Evolutionary conservation across 1,284 basidiomycete genomes (phyloP), one percentile per base, ranked within the genome.

Genomic region (Grifola frondosa): DNA sequence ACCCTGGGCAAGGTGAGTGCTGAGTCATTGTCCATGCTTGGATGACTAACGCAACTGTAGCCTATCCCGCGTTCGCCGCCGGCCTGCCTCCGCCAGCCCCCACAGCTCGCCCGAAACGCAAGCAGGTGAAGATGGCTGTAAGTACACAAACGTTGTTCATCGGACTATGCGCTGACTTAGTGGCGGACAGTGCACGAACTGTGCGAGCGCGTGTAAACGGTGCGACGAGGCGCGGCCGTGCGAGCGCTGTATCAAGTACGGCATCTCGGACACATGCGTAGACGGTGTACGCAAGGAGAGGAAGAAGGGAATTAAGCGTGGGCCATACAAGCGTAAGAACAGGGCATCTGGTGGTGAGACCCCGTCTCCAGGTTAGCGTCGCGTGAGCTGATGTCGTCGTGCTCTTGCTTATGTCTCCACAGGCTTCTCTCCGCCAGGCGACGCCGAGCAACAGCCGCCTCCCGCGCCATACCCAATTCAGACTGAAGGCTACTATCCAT

Each of bases 51-150:
- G 15, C 26, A 12, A 25, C 21, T 35, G 12, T 33, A 70, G 65
- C 61, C 30, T 69, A 68, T 53, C 64, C 62, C 30, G 58, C 60
- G 36, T 68, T 63, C 48, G 44, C 58, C 42, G 58, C 63, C 44
- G 46, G 56, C 39, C 19, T 55, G 9, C 51, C 47, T 17, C 42
- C 49, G 5, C 52, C 59, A 37, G 35, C 56, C 35, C 54, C 56
- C 21, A 37, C 55, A 6, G 63, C 64, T 31, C 72, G 70, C 38
- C 69, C 81, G 2, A 92, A 92, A 64, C 83, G 89, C 46, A 88
- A 82, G 59, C 90, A 92, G 63, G 89, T 92, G 46, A 92, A 92
- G 71, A 91, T 90, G 80, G 89, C 89, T 44, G 84, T 88, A 61
- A 67, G 83, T 70, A 29, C 30, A 37, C 41, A n/a, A n/a, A 31